These are phyloP conservation scores for Suillus ampliporus DNA, from an alignment of 768 basidiomycete genomes.

Conservation along the genomic window DNA sequence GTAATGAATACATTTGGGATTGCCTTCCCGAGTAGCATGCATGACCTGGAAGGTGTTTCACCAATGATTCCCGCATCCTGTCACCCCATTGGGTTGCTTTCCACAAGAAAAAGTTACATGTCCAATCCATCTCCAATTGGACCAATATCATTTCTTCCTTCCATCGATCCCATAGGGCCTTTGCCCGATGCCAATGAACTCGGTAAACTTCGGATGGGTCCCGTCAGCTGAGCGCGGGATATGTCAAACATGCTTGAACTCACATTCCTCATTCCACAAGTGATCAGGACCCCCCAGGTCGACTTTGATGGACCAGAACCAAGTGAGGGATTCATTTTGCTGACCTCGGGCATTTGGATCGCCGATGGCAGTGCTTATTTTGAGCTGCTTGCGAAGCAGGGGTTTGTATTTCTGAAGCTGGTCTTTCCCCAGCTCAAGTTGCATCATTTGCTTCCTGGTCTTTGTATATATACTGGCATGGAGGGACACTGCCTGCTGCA, in stretches of 20 bases:
- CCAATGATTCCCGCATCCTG: background rate
- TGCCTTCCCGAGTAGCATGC: too few relatives aligned
- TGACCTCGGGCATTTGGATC: conserved; percentile 12
- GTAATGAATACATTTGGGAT: too few relatives aligned
- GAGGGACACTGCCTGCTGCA: too few relatives aligned
- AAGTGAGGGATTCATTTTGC: conserved; percentile 3
- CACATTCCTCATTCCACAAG: conserved; percentile 17
- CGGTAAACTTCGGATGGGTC: conserved; percentile 8
- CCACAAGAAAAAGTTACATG: background rate
- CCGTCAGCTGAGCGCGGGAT: background rate
- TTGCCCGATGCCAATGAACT: conserved; percentile 15
- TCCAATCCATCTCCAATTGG: too few relatives aligned
- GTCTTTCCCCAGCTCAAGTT: too few relatives aligned
- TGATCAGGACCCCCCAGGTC: background rate
- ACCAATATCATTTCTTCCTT: conserved; percentile 7
- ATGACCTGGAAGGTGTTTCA: too few relatives aligned
- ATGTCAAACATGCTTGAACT: background rate
- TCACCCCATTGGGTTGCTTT: background rate
- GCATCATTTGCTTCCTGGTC: too few relatives aligned
- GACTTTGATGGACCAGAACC: conserved; percentile 16
- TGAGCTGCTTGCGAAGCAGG: background rate
- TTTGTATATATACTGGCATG: too few relatives aligned
- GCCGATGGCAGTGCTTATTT: conserved; percentile 1
- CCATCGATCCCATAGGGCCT: conserved; percentile 10
- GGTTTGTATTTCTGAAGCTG: too few relatives aligned